Evolutionary conservation across 2,329 filamentous ascomycete genomes (phyloP).

Genomic region (Dactylellina parvicollis): DNA sequence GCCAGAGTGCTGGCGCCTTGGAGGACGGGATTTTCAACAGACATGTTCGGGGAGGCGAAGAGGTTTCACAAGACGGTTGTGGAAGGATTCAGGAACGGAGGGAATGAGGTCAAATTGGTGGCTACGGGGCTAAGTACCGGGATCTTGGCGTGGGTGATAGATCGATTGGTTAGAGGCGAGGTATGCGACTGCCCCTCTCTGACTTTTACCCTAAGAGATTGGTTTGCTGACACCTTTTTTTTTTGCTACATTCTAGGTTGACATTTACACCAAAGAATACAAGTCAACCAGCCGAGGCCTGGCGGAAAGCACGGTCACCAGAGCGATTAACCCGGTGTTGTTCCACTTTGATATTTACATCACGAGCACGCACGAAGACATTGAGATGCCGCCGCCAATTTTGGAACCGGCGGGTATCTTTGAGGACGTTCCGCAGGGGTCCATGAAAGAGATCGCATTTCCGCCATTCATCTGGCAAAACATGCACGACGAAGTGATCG

Average conservation of each 20-base stretch:
- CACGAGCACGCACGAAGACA: neutral
- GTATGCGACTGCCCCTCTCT: neutral
- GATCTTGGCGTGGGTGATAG: constrained; percentile 44
- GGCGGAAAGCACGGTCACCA: constrained; percentile 38
- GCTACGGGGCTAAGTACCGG: constrained; percentile 25
- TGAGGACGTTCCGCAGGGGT: constrained; percentile 29
- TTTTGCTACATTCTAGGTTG: constrained; percentile 41
- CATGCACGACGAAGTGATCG: constrained; percentile 48
- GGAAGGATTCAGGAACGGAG: neutral
- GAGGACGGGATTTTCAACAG: constrained; percentile 35
- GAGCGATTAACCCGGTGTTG: constrained; percentile 41
- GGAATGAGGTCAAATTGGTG: constrained; percentile 26
- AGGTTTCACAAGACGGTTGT: constrained; percentile 21
- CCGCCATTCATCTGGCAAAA: constrained; percentile 52
- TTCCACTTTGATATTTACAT: constrained; percentile 50
- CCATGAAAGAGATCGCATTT: constrained; percentile 43
- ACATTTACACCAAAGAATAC: constrained; percentile 44
- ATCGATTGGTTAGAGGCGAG: constrained; percentile 44
- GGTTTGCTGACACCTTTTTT: neutral
- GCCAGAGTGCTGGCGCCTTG: constrained; percentile 45
- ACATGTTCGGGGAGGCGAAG: constrained; percentile 41
- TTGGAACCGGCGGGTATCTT: constrained; percentile 26
- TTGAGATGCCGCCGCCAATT: constrained; percentile 12
- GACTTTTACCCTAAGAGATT: neutral
- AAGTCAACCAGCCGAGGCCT: constrained; percentile 29